Percentiles rank a stretch among this genome's conserved stretches.
These are phyloP conservation scores for Phialophora tarda DNA, from an alignment of 2,329 filamentous ascomycete genomes.

Conservation along the genomic window DNA sequence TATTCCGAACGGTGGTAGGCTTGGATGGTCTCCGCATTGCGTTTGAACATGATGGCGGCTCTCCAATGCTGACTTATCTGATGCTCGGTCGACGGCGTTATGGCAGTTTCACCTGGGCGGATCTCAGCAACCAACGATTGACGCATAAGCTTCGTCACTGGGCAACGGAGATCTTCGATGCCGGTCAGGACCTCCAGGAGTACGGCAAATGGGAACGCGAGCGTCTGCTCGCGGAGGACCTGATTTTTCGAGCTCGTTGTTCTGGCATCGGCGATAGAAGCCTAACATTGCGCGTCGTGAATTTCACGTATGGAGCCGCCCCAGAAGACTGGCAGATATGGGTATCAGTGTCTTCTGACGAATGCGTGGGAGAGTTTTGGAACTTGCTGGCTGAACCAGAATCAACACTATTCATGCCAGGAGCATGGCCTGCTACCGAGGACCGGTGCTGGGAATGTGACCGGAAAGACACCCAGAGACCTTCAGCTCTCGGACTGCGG, in stretches of 20 bases:
- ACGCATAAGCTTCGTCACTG: constrained; percentile 19
- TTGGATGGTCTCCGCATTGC: constrained; percentile 6
- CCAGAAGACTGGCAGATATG: constrained; percentile 26
- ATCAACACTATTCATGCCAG: background rate
- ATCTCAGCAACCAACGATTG: constrained; percentile 8
- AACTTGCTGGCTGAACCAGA: constrained; percentile 3
- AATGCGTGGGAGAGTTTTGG: constrained; percentile 20
- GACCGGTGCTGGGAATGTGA: background rate
- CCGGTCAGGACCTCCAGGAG: constrained; percentile 20
- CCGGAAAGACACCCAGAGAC: background rate
- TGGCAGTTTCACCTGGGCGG: background rate
- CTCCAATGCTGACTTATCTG: constrained; percentile 13
- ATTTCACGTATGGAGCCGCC: constrained; percentile 11
- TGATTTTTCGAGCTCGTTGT: background rate
- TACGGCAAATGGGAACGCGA: constrained; percentile 18
- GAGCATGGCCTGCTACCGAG: background rate
- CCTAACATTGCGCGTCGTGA: background rate
- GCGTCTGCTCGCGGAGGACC: background rate
- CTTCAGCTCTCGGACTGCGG: background rate
- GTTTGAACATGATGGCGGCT: constrained; percentile 8
- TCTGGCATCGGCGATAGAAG: background rate
- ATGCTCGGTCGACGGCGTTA: too few species aligned
- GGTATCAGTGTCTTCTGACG: constrained; percentile 16
- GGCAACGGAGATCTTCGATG: constrained; percentile 14
- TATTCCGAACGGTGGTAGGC: constrained; percentile 11